Conservation (phyloP, 2,329 filamentous ascomycete genomes). For the Xylariaceae sp. region DNA sequence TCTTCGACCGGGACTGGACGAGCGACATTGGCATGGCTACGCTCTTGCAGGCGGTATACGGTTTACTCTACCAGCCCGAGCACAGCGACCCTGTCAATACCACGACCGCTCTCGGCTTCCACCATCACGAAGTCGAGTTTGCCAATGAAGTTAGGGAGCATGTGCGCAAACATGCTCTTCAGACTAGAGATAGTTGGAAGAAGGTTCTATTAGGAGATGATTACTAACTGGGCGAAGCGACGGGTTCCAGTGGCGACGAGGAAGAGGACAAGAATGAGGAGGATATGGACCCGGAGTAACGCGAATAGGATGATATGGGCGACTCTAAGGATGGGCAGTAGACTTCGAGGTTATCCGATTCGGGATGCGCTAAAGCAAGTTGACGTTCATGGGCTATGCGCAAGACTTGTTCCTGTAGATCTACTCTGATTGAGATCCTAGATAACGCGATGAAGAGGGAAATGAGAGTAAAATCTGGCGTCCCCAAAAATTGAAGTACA, state of each 20-base stretch:
- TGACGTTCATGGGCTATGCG: not conserved
- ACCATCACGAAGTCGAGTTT: not conserved
- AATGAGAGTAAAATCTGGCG: not conserved
- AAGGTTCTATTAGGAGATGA: not conserved
- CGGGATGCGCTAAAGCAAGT: not conserved
- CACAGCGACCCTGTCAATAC: constrained; percentile 18
- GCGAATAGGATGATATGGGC: not conserved
- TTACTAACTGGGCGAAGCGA: not conserved
- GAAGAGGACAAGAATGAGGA: no score
- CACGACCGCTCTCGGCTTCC: not conserved
- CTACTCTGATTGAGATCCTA: not conserved
- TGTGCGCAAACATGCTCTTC: not conserved
- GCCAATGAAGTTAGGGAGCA: not conserved
- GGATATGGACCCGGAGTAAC: no score
- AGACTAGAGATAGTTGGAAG: not conserved
- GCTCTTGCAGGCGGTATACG: constrained; percentile 22
- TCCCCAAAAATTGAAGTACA: not conserved
- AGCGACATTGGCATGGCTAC: constrained; percentile 23
- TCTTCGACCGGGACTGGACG: constrained; percentile 26
- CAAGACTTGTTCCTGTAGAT: not conserved
- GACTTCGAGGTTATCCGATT: not conserved
- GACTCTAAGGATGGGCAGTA: no score
- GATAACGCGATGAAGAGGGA: not conserved
- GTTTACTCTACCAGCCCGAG: constrained; percentile 21
- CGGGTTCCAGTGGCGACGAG: not conserved